A percentile compares a stretch with the other conserved stretches of the same genome.
Conservation (phyloP, 208 protist genomes). For the Crithidia bombi region DNA sequence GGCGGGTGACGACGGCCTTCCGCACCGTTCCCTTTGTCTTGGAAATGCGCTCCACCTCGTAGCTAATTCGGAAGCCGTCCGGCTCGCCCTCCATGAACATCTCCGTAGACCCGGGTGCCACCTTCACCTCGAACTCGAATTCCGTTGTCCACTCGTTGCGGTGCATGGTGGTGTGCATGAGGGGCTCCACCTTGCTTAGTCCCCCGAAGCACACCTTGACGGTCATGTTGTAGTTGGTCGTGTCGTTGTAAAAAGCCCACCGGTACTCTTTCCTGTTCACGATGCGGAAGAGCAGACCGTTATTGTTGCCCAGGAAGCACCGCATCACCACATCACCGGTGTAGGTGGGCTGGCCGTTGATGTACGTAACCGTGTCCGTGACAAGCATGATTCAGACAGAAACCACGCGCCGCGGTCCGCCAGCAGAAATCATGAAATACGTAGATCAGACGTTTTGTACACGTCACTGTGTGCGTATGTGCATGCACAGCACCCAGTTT, state of each 20-base stretch:
- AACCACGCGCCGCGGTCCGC: no score
- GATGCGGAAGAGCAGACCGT: conserved; percentile 85
- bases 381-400: no score
- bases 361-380: conserved; percentile 56
- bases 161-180: conserved; percentile 64
- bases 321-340: conserved; percentile 59
- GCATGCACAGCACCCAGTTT: no score
- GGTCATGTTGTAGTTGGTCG: conserved; percentile 74
- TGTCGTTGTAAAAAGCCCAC: conserved; percentile 90
- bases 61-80: conserved; percentile 85
- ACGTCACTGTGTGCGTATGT: no score
- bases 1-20: no score
- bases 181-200: conserved; percentile 61
- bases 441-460: no score
- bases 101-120: conserved; percentile 61
- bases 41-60: conserved; percentile 69
- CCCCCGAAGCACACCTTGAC: conserved; percentile 78
- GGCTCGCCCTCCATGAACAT: conserved; percentile 80
- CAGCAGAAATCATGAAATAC: no score
- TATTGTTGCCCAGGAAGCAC: conserved; percentile 82
- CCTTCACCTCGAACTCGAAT: conserved; percentile 63
- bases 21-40: no score
- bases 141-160: conserved; percentile 51
- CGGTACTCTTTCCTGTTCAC: conserved; percentile 75
- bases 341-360: conserved; percentile 70